Conservation (phyloP, 768 basidiomycete genomes). For the Tremella yokohamensis region DNA sequence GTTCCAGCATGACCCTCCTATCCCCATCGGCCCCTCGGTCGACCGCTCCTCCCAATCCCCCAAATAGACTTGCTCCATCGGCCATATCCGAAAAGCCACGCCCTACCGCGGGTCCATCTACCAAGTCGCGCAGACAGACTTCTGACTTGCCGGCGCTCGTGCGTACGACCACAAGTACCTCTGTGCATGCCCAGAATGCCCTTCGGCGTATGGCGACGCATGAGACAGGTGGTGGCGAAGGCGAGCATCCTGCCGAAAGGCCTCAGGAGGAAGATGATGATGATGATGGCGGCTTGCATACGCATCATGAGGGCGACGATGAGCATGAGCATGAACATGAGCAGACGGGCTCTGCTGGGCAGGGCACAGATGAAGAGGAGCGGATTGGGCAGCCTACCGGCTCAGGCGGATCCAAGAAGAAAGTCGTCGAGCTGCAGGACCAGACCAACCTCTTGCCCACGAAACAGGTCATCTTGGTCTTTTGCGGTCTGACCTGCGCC, state of each 20-base stretch:
- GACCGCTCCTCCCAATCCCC: too few relatives aligned
- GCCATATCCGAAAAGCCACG: not conserved
- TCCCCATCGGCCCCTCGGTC: too few relatives aligned
- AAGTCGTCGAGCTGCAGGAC: not conserved
- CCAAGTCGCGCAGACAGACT: not conserved
- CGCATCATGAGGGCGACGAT: slow-evolving; percentile 26
- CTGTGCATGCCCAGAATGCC: slow-evolving; percentile 34
- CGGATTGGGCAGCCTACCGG: not conserved
- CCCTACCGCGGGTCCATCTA: not conserved
- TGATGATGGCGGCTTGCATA: slow-evolving; percentile 6
- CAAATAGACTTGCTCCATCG: slow-evolving; percentile 2
- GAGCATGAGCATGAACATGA: slow-evolving; percentile 28
- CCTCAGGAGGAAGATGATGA: slow-evolving; percentile 6
- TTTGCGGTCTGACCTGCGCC: slow-evolving; percentile 62
- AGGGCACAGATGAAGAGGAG: slow-evolving; percentile 13
- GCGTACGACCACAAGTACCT: slow-evolving; percentile 15
- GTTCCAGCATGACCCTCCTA: too few relatives aligned
- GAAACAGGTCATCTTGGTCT: slow-evolving; percentile 62
- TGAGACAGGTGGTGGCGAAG: slow-evolving; percentile 33
- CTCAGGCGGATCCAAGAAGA: not conserved
- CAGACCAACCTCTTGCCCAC: slow-evolving; percentile 72
- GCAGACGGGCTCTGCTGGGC: not conserved
- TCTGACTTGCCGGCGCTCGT: slow-evolving; percentile 2
- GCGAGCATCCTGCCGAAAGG: slow-evolving; percentile 4
- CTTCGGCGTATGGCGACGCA: slow-evolving; percentile 43